Percentiles rank a stretch among this genome's conserved stretches.
Conservation (phyloP, 441 rosid genomes). For the Iberis amara region DNA sequence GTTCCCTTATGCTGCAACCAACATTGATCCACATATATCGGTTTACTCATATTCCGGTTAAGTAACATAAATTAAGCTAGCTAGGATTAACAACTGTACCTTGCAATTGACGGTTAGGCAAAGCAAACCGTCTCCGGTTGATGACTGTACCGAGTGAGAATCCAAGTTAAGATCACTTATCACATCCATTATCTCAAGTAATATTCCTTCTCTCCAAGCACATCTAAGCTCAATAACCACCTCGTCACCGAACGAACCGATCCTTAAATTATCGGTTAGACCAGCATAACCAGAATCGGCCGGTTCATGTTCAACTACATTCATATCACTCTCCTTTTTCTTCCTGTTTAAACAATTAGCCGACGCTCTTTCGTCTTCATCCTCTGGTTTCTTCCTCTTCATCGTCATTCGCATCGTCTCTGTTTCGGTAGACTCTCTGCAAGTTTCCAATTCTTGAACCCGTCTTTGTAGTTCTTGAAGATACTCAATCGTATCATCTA, state of each 20-base stretch:
- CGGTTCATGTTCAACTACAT: conserved; percentile 38
- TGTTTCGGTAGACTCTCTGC: conserved; percentile 33
- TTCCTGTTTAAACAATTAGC: conserved; percentile 51
- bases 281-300: conserved; percentile 32
- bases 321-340: conserved; percentile 53
- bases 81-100: conserved; percentile 36
- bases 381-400: conserved; percentile 46
- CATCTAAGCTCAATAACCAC: conserved; percentile 66
- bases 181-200: conserved; percentile 71
- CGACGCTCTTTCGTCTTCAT: conserved; percentile 56
- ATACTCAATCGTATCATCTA: conserved; percentile 71
- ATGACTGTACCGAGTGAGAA: conserved; percentile 71
- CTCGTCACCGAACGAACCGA: conserved; percentile 44
- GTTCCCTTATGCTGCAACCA: conserved; percentile 55
- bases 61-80: not conserved
- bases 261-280: conserved; percentile 39
- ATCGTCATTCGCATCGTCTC: conserved; percentile 32
- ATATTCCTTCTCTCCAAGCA: conserved; percentile 72
- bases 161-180: conserved; percentile 58
- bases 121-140: conserved; percentile 56
- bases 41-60: conserved; percentile 6
- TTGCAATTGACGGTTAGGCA: conserved; percentile 57
- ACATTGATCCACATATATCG: conserved; percentile 4
- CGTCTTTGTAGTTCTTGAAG: conserved; percentile 59
- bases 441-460: conserved; percentile 57